Evolutionary conservation across 2,329 filamentous ascomycete species (phyloP).

Genomic region (Zymoseptoria crescenta): DNA sequence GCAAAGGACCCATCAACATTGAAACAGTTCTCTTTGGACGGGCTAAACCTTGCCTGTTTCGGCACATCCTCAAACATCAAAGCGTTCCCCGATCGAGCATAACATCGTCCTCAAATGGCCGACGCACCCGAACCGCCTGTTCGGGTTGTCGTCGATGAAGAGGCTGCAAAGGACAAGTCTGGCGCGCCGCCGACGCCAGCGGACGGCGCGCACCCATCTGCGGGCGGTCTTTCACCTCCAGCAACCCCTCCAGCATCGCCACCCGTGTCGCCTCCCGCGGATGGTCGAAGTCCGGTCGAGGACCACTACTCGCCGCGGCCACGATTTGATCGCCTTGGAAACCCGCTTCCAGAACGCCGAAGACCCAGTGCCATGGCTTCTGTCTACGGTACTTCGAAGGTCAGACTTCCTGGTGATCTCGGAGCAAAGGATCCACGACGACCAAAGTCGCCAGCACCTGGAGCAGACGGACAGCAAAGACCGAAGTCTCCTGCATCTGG

Average conservation of each 20-base stretch:
- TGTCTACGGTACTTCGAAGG: constrained; percentile 21
- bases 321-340: constrained; percentile 25
- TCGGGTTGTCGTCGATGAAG: not conserved
- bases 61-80: not conserved
- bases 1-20: not conserved
- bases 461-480: constrained; percentile 23
- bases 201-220: not conserved
- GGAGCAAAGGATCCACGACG: constrained; percentile 30
- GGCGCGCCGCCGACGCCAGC: not conserved
- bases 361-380: constrained; percentile 25
- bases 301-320: constrained; percentile 24
- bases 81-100: not conserved
- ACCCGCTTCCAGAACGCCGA: constrained; percentile 21
- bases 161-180: not conserved
- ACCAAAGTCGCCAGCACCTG: constrained; percentile 25
- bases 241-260: constrained; percentile 22
- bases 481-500: constrained; percentile 25
- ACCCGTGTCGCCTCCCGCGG: constrained; percentile 15
- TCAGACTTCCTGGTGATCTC: constrained; percentile 30
- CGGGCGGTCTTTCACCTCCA: constrained; percentile 13
- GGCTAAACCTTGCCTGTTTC: not conserved
- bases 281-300: not conserved
- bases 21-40: not conserved
- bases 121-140: not conserved
- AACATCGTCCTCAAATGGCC: not conserved